phyloP scores from a whole-genome alignment of 257 asterid species.

The Mentha longifolia region DNA sequence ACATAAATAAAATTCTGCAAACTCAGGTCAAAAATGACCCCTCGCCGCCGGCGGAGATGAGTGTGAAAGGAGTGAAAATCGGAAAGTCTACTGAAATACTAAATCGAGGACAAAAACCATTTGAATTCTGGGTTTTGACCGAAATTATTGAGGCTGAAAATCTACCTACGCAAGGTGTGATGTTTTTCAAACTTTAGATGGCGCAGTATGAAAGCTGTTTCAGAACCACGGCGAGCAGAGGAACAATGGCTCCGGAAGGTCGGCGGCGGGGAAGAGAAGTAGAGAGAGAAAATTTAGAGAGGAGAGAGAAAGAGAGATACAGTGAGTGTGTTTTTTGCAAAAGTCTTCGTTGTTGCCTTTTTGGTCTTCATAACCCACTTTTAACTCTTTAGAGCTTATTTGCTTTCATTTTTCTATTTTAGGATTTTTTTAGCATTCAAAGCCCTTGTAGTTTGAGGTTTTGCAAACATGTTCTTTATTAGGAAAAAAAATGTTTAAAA shows the following conservation, averaged over 20 bases:
- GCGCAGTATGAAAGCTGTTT: constrained; percentile 1
- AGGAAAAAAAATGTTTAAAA: neutral
- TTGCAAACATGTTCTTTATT: too few species aligned
- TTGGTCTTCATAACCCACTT: constrained; percentile 37
- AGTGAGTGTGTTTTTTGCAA: constrained; percentile 17
- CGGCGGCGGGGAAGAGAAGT: constrained; percentile 31
- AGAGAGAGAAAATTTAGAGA: constrained; percentile 25
- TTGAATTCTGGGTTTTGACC: constrained; percentile 16
- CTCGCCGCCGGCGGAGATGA: constrained; percentile 4
- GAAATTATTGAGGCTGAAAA: constrained; percentile 23
- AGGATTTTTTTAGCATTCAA: neutral
- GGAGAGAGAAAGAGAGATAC: constrained; percentile 16
- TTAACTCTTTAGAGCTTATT: constrained; percentile 12
- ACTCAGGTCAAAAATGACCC: neutral
- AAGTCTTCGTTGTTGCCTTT: constrained; percentile 43
- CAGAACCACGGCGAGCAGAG: constrained; percentile 14
- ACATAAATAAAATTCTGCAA: constrained; percentile 12
- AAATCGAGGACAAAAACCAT: constrained; percentile 26
- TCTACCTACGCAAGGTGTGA: constrained; percentile 16
- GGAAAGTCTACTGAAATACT: constrained; percentile 30
- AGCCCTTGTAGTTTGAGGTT: neutral
- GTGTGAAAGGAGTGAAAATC: neutral
- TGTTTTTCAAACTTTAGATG: constrained; percentile 6
- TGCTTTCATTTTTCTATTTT: neutral
- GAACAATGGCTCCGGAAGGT: constrained; percentile 18